A percentile compares a stretch with the other conserved stretches of the same genome.
phyloP scores from a whole-genome alignment of 768 basidiomycete species.

The Thelephora aurantiotincta region DNA sequence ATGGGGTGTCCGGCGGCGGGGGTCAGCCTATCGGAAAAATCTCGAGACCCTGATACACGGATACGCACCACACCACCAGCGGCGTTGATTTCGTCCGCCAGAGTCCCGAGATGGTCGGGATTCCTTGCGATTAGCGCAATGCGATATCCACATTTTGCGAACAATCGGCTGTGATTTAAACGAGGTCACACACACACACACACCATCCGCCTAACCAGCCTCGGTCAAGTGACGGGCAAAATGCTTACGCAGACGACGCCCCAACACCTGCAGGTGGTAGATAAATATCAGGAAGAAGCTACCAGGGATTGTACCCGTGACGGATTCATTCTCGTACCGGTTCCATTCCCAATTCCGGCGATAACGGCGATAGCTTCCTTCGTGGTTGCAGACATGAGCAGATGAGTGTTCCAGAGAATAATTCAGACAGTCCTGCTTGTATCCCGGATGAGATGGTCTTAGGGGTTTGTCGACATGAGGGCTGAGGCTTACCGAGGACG shows the following conservation, averaged over 20 bases:
- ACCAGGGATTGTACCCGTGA: background rate
- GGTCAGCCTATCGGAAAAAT: background rate
- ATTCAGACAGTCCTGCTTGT: too few relatives aligned
- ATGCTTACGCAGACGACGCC: slow-evolving; percentile 24
- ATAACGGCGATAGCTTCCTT: slow-evolving; percentile 22
- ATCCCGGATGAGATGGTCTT: too few relatives aligned
- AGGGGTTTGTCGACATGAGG: too few relatives aligned
- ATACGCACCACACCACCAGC: slow-evolving; percentile 20
- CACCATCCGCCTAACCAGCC: background rate
- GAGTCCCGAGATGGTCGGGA: slow-evolving; percentile 17
- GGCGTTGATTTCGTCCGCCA: slow-evolving; percentile 20
- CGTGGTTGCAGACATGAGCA: slow-evolving; percentile 12
- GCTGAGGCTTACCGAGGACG: too few relatives aligned
- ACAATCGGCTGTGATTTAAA: slow-evolving; percentile 16
- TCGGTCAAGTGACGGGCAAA: background rate
- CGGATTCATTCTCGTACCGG: slow-evolving; percentile 14
- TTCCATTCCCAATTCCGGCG: slow-evolving; percentile 25
- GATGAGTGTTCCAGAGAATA: too few relatives aligned
- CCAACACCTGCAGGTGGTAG: slow-evolving; percentile 19
- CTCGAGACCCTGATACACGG: background rate
- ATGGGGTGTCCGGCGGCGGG: background rate
- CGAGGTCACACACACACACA: background rate
- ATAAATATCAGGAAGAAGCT: background rate
- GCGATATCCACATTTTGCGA: slow-evolving; percentile 25
- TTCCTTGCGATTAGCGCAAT: slow-evolving; percentile 26